Evolutionary conservation across 345 rosid species (phyloP).

Genomic region (Eucalyptus cloeziana): DNA sequence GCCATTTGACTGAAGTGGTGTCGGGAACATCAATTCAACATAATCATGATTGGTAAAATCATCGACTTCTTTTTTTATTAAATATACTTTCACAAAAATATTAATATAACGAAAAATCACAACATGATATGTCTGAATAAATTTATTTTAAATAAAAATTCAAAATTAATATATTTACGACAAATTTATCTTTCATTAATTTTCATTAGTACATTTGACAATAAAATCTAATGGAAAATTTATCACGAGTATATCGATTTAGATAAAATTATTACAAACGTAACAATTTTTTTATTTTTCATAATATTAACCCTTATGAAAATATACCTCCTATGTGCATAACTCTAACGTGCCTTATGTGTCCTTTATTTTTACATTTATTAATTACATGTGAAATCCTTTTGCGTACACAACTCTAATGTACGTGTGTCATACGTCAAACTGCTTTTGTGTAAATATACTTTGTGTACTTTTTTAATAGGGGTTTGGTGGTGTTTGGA

Average conservation of each 20-base stretch:
- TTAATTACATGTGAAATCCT: neutral
- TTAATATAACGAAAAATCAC: too few species aligned
- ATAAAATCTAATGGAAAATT: too few species aligned
- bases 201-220: accelerated
- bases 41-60: too few species aligned
- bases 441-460: neutral
- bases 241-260: accelerated
- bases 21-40: neutral
- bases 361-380: neutral
- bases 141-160: too few species aligned
- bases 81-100: too few species aligned
- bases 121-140: accelerated
- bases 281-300: too few species aligned
- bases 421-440: neutral
- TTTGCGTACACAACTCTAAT: neutral
- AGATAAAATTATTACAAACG: too few species aligned
- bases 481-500: accelerated
- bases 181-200: accelerated
- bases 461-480: neutral
- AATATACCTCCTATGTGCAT: accelerated
- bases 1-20: neutral
- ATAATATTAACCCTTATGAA: neutral
- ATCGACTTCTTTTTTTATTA: too few species aligned
- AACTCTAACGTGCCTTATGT: neutral
- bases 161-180: too few species aligned